Base-by-base conservation (phyloP, 75 land plant genomes). In the Adiantum capillusveneris region DNA sequence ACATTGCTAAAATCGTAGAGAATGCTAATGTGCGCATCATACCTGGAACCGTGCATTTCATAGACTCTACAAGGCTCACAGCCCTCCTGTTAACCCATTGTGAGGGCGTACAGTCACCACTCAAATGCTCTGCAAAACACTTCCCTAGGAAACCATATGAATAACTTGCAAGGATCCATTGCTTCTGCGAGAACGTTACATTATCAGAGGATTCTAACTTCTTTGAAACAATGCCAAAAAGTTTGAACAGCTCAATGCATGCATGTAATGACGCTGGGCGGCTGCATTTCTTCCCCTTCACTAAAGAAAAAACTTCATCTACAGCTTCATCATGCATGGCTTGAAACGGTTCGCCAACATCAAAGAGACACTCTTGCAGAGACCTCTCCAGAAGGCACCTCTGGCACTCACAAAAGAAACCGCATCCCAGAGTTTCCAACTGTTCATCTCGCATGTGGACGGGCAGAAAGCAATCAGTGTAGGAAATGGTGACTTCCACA, bases 351-450 rank as follows among this genome's bases (percentile, higher is more conserved):
- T 26, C 31, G 1, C 26, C 21, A 0, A 49, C 1, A 11, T 25
- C 53, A 13, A 25, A 28, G 27, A 31, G 29, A 0, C 26, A n/a
- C 18, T 44, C 6, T 45, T 44, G 13, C 1, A 2, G 11, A 45
- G 31, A 45, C 49, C 49, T 17, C 49, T 60, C 63, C 25, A 49
- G 12, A 16, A 18, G 1, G 64, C 78, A 75, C 17, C 78, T 45
- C 25, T 45, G 25, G 48, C 78, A 75, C 14, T 60, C 1, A 53
- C 78, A 75, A 12, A 26, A 25, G 53, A 75, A 75, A 29, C 75
- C 75, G 66, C 77, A 75, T 6, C 62, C 31, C 54, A 46, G 9
- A 39, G 37, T 6, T 6, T 59, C 48, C 21, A 52, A 65, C 21
- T 16, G 28, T n/a, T 54, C 58, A 44, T 50, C 36, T 28, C 78